Conservation (phyloP, 768 basidiomycete genomes). For the Phanerochaete carnosa region DNA sequence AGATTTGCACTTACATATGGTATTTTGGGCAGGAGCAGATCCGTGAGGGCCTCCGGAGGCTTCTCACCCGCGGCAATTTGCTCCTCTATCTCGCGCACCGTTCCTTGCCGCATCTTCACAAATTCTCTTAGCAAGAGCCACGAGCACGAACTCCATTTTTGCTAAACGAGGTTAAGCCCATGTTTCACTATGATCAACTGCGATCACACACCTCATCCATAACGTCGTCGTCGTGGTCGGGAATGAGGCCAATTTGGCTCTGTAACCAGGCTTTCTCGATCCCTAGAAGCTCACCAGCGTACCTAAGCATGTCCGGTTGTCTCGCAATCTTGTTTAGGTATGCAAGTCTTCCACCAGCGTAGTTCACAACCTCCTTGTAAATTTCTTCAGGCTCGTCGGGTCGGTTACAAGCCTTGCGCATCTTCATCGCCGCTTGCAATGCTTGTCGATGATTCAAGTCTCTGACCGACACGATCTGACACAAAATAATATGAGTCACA, state of each 20-base stretch:
- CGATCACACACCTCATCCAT: slow-evolving; percentile 73
- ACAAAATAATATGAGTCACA: background rate
- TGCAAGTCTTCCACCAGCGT: slow-evolving; percentile 79
- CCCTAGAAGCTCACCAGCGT: slow-evolving; percentile 62
- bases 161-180: slow-evolving; percentile 33
- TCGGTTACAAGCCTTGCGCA: slow-evolving; percentile 43
- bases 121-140: slow-evolving; percentile 78
- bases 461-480: slow-evolving; percentile 64
- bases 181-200: background rate
- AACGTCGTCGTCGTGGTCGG: slow-evolving; percentile 80
- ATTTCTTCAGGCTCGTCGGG: slow-evolving; percentile 32
- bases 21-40: slow-evolving; percentile 58
- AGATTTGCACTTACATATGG: slow-evolving; percentile 45
- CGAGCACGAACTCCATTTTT: slow-evolving; percentile 82
- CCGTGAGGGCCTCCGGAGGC: slow-evolving; percentile 30
- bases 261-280: slow-evolving; percentile 79
- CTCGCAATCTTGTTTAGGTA: slow-evolving; percentile 68
- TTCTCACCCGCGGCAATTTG: slow-evolving; percentile 34
- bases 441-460: slow-evolving; percentile 65
- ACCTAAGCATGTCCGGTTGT: slow-evolving; percentile 54
- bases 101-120: slow-evolving; percentile 54
- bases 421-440: slow-evolving; percentile 48
- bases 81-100: slow-evolving; percentile 41
- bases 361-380: slow-evolving; percentile 45
- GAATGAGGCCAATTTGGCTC: slow-evolving; percentile 77